Base-by-base conservation (phyloP, 768 basidiomycete species). In the Amanita molliuscula region DNA sequence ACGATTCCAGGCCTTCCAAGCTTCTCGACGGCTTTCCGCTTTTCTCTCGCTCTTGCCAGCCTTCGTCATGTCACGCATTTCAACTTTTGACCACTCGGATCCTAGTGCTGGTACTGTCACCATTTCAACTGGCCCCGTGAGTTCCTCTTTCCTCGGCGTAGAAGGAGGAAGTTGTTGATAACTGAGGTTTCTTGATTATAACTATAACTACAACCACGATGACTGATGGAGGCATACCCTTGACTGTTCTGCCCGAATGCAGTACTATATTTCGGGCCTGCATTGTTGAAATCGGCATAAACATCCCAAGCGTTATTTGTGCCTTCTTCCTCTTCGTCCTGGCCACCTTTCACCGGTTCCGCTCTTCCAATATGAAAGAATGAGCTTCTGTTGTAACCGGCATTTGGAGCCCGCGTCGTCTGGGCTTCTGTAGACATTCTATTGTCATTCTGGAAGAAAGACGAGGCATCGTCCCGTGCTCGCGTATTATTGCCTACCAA, bases 71-170 rank as follows among this genome's bases (percentile, higher is more conserved):
- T 76, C 75, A 43, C 74, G 76, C 63, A 96, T 66, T 62, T 97
- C 93, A 16, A 75, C 69, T 44, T 81, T 79, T 21, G 76, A 76
- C 93, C 93, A 97, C 67, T 97, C 93, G 0, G 93, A 70, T 16
- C 93, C 93, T 2, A 97, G 73, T 2, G 88, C 88, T 2, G 93
- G 93, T 0, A 96, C 90, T 0, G 93, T 95, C 38, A 95, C 84
- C 63, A 94, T 73, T 65, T 97, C 93, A 20, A 92, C 87, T 3
- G 77, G 79, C 8, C 71, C 70, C 3, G 58, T 49, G 15, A 9
- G 58, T 51, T 70, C 70, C 23, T 75, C 76, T 26, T 53, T 48
- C 55, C 67, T 72, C 50, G 61, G 63, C 38, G 67, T 59, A 3
- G 63, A 44, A 21, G 70, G 67, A 10, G 65, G 67, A 34, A 77